Conservation (phyloP, 768 basidiomycete genomes). For the Leccinum broughii region DNA sequence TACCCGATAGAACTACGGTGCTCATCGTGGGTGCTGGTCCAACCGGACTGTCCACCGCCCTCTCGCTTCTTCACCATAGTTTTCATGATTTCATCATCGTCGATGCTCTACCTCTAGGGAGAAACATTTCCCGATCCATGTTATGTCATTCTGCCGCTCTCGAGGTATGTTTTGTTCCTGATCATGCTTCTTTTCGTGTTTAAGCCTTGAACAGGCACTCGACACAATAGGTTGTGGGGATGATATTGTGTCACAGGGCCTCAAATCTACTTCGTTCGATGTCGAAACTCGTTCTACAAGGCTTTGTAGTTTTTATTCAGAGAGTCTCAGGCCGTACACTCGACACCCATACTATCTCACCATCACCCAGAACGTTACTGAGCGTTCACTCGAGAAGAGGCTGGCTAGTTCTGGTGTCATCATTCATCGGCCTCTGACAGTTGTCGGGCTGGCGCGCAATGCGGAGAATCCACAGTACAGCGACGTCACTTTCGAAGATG, state of each 20-base stretch:
- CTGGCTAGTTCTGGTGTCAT: constrained; percentile 34
- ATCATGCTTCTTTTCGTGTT: constrained; percentile 2
- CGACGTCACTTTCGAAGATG: constrained; percentile 49
- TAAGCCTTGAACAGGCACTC: constrained; percentile 43
- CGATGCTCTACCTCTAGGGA: constrained; percentile 36
- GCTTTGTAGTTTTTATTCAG: constrained; percentile 34
- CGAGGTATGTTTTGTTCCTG: background rate
- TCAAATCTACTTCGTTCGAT: constrained; percentile 29
- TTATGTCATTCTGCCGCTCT: constrained; percentile 41
- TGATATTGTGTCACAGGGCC: constrained; percentile 38
- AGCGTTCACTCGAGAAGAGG: constrained; percentile 40
- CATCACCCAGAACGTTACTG: constrained; percentile 47
- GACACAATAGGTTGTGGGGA: constrained; percentile 46
- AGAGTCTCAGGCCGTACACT: constrained; percentile 41
- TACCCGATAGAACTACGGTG: constrained; percentile 41
- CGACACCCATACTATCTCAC: constrained; percentile 43
- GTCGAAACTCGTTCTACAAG: constrained; percentile 32
- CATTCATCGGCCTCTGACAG: constrained; percentile 41
- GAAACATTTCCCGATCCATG: constrained; percentile 44
- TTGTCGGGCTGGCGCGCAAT: constrained; percentile 36
- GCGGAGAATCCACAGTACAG: constrained; percentile 27
- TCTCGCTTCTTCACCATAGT: constrained; percentile 45
- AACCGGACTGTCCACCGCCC: constrained; percentile 45
- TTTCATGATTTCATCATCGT: constrained; percentile 44
- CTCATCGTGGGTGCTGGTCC: constrained; percentile 55